Conservation (phyloP, 768 basidiomycete genomes). For the Mycena albidolilacea region DNA sequence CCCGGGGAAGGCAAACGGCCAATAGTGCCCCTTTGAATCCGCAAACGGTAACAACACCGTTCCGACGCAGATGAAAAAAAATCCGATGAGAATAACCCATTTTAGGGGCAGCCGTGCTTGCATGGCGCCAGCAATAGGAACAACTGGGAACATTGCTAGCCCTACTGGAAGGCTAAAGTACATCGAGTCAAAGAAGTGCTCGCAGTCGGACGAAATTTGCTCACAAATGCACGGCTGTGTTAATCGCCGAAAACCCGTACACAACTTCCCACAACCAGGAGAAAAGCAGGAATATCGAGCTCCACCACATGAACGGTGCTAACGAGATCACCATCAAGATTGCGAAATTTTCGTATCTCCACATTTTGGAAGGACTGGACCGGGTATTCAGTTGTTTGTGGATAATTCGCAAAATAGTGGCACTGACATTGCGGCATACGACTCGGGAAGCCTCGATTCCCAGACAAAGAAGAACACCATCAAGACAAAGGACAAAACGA, state of each 20-base stretch:
- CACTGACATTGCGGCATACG: slow-evolving; percentile 8
- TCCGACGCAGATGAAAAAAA: background rate
- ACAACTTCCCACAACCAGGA: slow-evolving; percentile 57
- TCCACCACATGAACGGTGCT: slow-evolving; percentile 61
- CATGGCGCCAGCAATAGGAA: background rate
- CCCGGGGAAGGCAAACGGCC: slow-evolving; percentile 7
- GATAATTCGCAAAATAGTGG: background rate
- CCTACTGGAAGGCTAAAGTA: background rate
- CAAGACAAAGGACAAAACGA: slow-evolving; percentile 61
- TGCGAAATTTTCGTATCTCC: slow-evolving; percentile 50
- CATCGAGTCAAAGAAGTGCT: background rate
- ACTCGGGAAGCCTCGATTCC: slow-evolving; percentile 1
- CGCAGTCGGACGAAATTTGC: no score
- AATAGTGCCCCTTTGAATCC: background rate
- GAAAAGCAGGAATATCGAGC: slow-evolving; percentile 50
- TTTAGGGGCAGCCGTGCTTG: background rate
- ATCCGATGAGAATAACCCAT: slow-evolving; percentile 11
- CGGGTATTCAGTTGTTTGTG: background rate
- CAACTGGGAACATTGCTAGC: background rate
- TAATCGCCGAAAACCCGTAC: slow-evolving; percentile 59
- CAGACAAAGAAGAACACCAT: slow-evolving; percentile 36
- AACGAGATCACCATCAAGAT: slow-evolving; percentile 59
- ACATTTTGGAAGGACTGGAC: background rate
- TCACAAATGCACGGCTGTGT: slow-evolving; percentile 57
- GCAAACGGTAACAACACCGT: slow-evolving; percentile 3